Evolutionary conservation across 306 rosid species (phyloP).

Genomic region (Inga oerstediana): DNA sequence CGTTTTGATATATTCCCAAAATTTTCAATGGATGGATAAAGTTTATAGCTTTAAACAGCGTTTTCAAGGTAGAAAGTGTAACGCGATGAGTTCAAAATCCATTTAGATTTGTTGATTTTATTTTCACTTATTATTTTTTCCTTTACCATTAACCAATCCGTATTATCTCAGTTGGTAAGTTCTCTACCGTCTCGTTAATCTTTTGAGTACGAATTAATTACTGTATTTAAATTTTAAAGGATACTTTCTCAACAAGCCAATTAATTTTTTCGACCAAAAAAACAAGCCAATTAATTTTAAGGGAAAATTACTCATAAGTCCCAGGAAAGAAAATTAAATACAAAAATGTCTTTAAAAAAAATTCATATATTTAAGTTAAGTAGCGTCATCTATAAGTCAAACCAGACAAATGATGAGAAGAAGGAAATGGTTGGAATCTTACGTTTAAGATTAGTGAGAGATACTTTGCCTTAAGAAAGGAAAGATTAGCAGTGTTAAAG

Average conservation of each 20-base stretch:
- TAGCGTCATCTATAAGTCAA: background rate
- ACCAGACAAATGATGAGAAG: background rate
- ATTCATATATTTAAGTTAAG: background rate
- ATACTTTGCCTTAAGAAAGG: conserved; percentile 45
- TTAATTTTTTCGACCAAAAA: too few relatives aligned
- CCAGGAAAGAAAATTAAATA: too few relatives aligned
- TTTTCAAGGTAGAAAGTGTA: background rate
- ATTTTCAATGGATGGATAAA: background rate
- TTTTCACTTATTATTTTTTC: too few relatives aligned
- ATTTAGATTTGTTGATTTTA: background rate
- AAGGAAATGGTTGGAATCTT: conserved; percentile 19
- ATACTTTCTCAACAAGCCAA: background rate
- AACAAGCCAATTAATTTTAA: background rate
- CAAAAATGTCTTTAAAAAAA: too few relatives aligned
- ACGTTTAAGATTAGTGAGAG: conserved; percentile 25
- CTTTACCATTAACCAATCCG: too few relatives aligned
- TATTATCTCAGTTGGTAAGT: background rate
- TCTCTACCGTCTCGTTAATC: background rate
- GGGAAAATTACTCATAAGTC: background rate
- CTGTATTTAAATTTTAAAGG: background rate
- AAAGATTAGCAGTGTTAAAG: conserved; percentile 6
- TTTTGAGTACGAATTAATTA: background rate
- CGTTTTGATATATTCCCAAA: background rate
- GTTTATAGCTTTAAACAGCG: too few relatives aligned
- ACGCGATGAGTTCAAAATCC: background rate